Evolutionary conservation across 23 red algal species (phyloP).

Genomic region (Agarophyton chilense): DNA sequence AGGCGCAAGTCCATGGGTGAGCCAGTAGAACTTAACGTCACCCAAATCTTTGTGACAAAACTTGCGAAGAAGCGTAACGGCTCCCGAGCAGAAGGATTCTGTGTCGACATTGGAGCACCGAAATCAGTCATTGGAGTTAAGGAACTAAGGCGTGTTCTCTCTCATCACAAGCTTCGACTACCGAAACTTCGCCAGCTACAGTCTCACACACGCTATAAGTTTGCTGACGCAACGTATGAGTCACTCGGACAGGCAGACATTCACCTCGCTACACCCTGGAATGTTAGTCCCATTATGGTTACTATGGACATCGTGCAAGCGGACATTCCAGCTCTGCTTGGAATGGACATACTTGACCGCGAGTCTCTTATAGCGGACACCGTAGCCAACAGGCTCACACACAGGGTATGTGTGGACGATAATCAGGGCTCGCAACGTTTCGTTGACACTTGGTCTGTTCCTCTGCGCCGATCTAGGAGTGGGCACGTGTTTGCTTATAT

Average conservation of each 20-base stretch:
- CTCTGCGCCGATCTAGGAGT: neutral
- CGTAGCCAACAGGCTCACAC: neutral
- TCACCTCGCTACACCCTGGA: neutral
- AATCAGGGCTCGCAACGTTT: neutral
- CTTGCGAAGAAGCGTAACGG: neutral
- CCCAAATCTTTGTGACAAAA: neutral
- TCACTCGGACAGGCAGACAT: conserved; percentile 14
- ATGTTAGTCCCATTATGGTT: neutral
- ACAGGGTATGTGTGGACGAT: neutral
- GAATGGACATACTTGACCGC: conserved; percentile 30
- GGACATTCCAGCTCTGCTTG: conserved; percentile 40
- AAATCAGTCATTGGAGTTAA: neutral
- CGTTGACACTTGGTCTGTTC: conserved; percentile 38
- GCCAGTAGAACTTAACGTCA: neutral
- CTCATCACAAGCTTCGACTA: neutral
- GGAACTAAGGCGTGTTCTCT: neutral
- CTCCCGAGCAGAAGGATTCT: neutral
- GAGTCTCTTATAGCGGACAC: conserved; percentile 22
- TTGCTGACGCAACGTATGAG: conserved; percentile 19
- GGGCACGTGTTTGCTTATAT: conserved; percentile 21
- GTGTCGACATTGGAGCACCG: no score
- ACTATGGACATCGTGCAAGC: conserved; percentile 5
- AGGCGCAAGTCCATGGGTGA: no score
- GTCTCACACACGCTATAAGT: conserved; percentile 19
- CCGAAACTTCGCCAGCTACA: neutral